Evolutionary conservation across 1,284 basidiomycete species (phyloP), one percentile per base, ranked within the genome.

Genomic region (Pseudozyma sp.): DNA sequence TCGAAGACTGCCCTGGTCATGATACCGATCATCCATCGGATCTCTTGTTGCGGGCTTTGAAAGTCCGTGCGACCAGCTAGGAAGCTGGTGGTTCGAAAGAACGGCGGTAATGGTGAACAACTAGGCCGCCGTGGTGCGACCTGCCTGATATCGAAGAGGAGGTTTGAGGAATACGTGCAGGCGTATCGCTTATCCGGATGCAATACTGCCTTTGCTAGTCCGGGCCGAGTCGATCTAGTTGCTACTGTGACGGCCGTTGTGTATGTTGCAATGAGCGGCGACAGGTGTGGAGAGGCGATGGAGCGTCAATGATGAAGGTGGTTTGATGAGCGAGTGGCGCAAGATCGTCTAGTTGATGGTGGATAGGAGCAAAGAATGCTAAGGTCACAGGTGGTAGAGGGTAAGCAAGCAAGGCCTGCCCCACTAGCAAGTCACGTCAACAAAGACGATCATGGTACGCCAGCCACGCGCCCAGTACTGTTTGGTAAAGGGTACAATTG

Each of bases 21-120:
- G 52, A 62, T 61, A 62, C 29, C 63, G 59, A 54, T 71, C 54
- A 40, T 54, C 58, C 68, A 71, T 71, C 57, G 58, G 68, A 71
- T 62, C 68, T n/a, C 42, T 52, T 24, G 51, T 49, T 39, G 57
- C 54, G 50, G 58, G 61, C 50, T 60, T 49, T 11, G 58, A 63
- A 40, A 50, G 64, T 42, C 51, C 53, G 43, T 51, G 45, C 37
- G 64, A 59, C 69, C 64, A 72, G 69, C 69, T 63, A 56, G 64
- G 54, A 52, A 67, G 69, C 69, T 68, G 69, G 69, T 63, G 52
- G 8, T 55, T 17, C 34, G 54, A 24, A 45, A 52, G 34, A 46
- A 68, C 31, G 52, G 59, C 56, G 56, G 69, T 58, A 64, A 72
- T 72, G 60, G 50, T 64, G 60, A 54, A 63, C 51, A 56, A 58